phyloP scores from a whole-genome alignment of 139 green algal species.

The Tetratostichococcus sp. region DNA sequence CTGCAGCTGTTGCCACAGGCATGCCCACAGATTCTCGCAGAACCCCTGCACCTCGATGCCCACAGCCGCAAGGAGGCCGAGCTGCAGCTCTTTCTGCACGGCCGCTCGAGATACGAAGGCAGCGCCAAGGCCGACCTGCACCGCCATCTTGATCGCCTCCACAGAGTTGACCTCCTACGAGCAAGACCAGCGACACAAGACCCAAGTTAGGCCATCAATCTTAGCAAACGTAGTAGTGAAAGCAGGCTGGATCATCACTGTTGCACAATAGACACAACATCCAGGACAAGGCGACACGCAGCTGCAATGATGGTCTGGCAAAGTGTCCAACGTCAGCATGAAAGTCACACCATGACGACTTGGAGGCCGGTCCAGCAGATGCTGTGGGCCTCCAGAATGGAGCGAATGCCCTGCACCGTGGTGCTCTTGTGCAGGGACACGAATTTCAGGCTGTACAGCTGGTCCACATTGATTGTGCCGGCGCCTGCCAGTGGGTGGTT shows the following conservation, averaged over 20 bases:
- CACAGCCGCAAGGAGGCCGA: constrained; percentile 19
- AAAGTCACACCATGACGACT: constrained; percentile 22
- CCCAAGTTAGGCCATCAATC: no score
- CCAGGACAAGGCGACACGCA: background rate
- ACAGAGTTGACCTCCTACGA: constrained; percentile 44
- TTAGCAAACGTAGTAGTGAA: no score
- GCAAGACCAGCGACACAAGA: background rate
- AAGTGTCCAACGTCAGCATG: background rate
- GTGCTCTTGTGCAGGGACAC: constrained; percentile 28
- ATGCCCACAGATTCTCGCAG: no score
- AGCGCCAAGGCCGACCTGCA: constrained; percentile 28
- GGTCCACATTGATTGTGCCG: constrained; percentile 6
- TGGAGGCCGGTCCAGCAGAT: constrained; percentile 23
- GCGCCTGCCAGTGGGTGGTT: constrained; percentile 9
- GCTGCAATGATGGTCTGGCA: background rate
- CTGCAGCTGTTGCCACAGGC: no score
- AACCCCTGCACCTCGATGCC: background rate
- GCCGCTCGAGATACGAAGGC: constrained; percentile 33
- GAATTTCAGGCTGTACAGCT: constrained; percentile 23
- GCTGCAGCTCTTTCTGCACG: constrained; percentile 26
- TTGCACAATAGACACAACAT: no score
- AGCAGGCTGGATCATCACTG: no score
- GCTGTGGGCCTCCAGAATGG: constrained; percentile 13
- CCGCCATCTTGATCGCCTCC: constrained; percentile 45
- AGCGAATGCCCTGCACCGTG: constrained; percentile 21